phyloP scores from a whole-genome alignment of 208 protist genomes.

The Hexamita inflata region DNA sequence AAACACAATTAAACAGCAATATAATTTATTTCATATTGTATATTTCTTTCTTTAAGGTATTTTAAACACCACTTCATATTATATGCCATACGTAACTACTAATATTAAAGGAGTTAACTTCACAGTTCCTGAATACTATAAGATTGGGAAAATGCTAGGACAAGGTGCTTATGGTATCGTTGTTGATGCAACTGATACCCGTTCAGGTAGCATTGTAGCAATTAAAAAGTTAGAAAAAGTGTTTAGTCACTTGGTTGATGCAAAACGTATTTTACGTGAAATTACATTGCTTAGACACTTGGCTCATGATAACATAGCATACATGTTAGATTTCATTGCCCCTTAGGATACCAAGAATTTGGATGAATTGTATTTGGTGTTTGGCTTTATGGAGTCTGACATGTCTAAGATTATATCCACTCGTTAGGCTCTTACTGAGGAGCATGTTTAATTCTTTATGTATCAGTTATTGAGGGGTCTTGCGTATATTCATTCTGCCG shows the following conservation, averaged over 20 bases:
- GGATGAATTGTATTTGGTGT: constrained; percentile 51
- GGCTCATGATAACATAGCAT: constrained; percentile 64
- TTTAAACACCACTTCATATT: too few relatives aligned
- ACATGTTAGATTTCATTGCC: constrained; percentile 20
- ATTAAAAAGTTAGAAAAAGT: constrained; percentile 86
- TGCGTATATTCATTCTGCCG: constrained; percentile 43
- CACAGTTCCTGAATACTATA: constrained; percentile 14
- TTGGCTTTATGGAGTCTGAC: constrained; percentile 73
- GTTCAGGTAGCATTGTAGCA: constrained; percentile 58
- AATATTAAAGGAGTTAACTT: constrained; percentile 28
- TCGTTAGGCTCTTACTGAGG: constrained; percentile 65
- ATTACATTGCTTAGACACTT: constrained; percentile 79
- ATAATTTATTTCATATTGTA: too few relatives aligned
- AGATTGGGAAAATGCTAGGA: constrained; percentile 9
- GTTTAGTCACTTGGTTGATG: constrained; percentile 75
- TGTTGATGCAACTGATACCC: not conserved
- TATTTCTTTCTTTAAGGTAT: too few relatives aligned
- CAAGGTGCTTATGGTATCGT: constrained; percentile 31
- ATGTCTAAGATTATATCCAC: constrained; percentile 83
- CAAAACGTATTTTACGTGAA: constrained; percentile 82
- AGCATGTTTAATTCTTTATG: constrained; percentile 91
- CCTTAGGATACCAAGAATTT: constrained; percentile 28
- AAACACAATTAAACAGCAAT: too few relatives aligned
- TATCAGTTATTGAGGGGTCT: constrained; percentile 68
- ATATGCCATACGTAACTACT: too few relatives aligned